Base-by-base conservation (phyloP, 352 stramenopile species). In the Plasmopara viticola region DNA sequence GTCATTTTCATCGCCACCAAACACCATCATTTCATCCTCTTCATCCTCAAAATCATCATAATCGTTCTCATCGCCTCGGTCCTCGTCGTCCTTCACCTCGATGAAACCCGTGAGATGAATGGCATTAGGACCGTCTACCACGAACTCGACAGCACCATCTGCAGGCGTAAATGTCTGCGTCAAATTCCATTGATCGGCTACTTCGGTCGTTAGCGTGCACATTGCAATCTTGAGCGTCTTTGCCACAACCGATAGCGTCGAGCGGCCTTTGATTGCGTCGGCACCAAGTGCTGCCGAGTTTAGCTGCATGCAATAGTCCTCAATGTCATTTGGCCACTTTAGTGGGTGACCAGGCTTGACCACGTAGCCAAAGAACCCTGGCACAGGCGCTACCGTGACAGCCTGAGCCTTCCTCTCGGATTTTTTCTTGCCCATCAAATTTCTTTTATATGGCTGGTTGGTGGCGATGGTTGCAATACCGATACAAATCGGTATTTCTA, bases 51-150 rank as follows among this genome's bases (percentile, higher is more conserved):
- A 13, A 14, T 85, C 66, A 28, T 78, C 70, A 28, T 70, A 77
- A n/a, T 72, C 71, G 31, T 87, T 54, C 47, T 82, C 69, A 15
- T 85, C 64, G 4, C 82, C 83, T 33, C 60, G 64, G 20, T 87
- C 76, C 13, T 90, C 75, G 14, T 86, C 79, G 6, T 89, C 78
- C 50, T 90, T 44, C 18, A 89, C 68, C 34, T 94, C 83, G 9
- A 94, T 81, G 55, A 89, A 80, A 9, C 78, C 83, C 17, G 83
- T 90, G 38, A 94, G 45, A 65, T 94, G 83, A 53, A 94, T 85
- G 28, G 73, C 64, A 56, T 91, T 91, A 15, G 72, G 64, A 30
- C 83, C 83, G 44, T 90, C 78, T 53, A 74, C 71, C 30, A 73
- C 57, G 52, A 94, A 89, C 53, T 68, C 64, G n/a, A 94, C 65